Conservation (phyloP, 345 rosid genomes). For the Arabis alpina region DNA sequence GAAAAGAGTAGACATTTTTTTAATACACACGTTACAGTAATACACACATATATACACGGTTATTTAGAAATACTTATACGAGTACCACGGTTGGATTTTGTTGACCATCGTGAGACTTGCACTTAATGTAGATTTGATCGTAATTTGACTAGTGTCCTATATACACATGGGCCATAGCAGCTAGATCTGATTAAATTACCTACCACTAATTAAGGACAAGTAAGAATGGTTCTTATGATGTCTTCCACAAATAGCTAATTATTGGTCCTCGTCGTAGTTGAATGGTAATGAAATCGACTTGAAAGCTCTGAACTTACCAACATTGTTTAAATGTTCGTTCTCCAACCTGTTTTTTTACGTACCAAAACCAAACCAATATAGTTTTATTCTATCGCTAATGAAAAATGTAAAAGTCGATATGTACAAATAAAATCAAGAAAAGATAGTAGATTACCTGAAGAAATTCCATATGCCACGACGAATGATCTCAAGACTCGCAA, state of each 20-base stretch:
- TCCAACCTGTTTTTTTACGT: slow-evolving; percentile 50
- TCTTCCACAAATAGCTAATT: background rate
- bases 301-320: slow-evolving; percentile 61
- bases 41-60: background rate
- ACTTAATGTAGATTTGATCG: background rate
- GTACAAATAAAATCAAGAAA: background rate
- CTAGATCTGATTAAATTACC: too few species aligned
- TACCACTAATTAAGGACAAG: background rate
- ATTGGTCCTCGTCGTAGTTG: slow-evolving; percentile 52
- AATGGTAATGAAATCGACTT: slow-evolving; percentile 68
- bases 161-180: background rate
- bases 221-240: background rate
- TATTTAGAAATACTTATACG: background rate
- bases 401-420: background rate
- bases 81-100: background rate
- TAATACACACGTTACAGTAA: too few species aligned
- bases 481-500: slow-evolving; percentile 76
- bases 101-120: slow-evolving; percentile 26
- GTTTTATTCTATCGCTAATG: background rate
- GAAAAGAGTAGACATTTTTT: too few species aligned
- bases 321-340: slow-evolving; percentile 70
- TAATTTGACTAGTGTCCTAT: slow-evolving; percentile 20
- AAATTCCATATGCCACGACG: slow-evolving; percentile 86
- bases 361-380: slow-evolving; percentile 23
- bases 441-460: slow-evolving; percentile 55